These are phyloP conservation scores for Torulaspora gathmanii DNA, from an alignment of 805 yeast genomes.

Conservation along the genomic window DNA sequence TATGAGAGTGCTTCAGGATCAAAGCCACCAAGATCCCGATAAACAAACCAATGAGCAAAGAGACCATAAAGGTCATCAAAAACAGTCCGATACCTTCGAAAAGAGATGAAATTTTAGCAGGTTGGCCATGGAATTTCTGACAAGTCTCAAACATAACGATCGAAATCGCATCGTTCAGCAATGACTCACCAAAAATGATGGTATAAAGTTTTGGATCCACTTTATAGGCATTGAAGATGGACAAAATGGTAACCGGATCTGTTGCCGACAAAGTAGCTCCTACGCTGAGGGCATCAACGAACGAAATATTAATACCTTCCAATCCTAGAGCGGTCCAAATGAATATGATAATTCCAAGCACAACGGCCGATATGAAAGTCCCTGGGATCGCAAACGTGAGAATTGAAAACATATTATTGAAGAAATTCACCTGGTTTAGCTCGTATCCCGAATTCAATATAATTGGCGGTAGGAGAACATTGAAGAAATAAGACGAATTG, in stretches of 20 bases:
- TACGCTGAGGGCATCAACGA: slow-evolving; percentile 95
- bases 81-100: slow-evolving; percentile 94
- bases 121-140: slow-evolving; percentile 88
- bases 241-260: slow-evolving; percentile 94
- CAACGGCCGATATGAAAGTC: slow-evolving; percentile 86
- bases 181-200: slow-evolving; percentile 93
- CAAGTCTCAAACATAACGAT: slow-evolving; percentile 99
- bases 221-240: slow-evolving; percentile 94
- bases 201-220: slow-evolving; percentile 98
- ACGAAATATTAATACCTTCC: slow-evolving; percentile 81
- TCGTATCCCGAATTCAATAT: slow-evolving; percentile 95
- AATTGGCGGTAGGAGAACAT: slow-evolving; percentile 90
- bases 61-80: slow-evolving; percentile 86
- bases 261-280: slow-evolving; percentile 98
- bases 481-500: slow-evolving; percentile 90
- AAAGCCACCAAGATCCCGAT: slow-evolving; percentile 88
- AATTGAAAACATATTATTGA: slow-evolving; percentile 85
- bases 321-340: slow-evolving; percentile 89
- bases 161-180: slow-evolving; percentile 94
- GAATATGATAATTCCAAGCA: slow-evolving; percentile 79
- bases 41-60: slow-evolving; percentile 81
- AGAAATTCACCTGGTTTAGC: slow-evolving; percentile 91
- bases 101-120: slow-evolving; percentile 65
- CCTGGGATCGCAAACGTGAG: slow-evolving; percentile 95
- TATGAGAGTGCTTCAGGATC: slow-evolving; percentile 84